Conservation (phyloP, 108 stramenopile species). For the Cyclotella distinguenda region DNA sequence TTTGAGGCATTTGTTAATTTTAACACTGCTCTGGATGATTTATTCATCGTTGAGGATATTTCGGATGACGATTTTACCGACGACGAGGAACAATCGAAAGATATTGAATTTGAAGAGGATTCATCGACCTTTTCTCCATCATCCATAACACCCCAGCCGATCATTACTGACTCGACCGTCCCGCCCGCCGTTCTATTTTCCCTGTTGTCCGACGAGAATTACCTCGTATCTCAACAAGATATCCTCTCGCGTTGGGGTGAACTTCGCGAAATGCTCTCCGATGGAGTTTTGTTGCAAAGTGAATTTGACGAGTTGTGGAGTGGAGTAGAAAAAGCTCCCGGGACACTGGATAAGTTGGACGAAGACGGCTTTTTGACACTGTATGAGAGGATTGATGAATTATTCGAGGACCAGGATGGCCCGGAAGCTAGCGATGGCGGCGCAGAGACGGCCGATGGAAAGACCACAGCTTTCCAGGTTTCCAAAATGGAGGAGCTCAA, state of each 20-base stretch:
- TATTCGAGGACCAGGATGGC: slow-evolving; percentile 74
- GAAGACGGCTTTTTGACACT: slow-evolving; percentile 60
- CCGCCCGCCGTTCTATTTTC: slow-evolving; percentile 74
- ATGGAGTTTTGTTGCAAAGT: slow-evolving; percentile 54
- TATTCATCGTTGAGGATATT: slow-evolving; percentile 77
- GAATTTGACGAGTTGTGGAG: slow-evolving; percentile 68
- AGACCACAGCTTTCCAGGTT: not conserved
- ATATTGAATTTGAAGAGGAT: slow-evolving; percentile 12
- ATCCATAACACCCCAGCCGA: slow-evolving; percentile 20
- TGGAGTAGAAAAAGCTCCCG: slow-evolving; percentile 39
- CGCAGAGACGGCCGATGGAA: not conserved
- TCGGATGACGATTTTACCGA: slow-evolving; percentile 48
- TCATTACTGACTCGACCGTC: slow-evolving; percentile 52
- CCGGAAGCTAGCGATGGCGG: slow-evolving; percentile 22
- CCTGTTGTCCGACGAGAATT: slow-evolving; percentile 55
- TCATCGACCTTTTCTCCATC: not conserved
- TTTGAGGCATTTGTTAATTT: slow-evolving; percentile 65
- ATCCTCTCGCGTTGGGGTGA: slow-evolving; percentile 66
- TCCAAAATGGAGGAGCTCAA: slow-evolving; percentile 20
- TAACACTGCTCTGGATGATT: slow-evolving; percentile 70
- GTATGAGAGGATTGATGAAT: slow-evolving; percentile 66
- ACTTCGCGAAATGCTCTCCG: slow-evolving; percentile 67
- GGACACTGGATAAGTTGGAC: slow-evolving; percentile 48
- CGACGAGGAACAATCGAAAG: slow-evolving; percentile 17
- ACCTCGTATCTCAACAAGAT: slow-evolving; percentile 60